Conservation (phyloP, 192 early-diverging fungal genomes). For the Piromyces finnis region DNA sequence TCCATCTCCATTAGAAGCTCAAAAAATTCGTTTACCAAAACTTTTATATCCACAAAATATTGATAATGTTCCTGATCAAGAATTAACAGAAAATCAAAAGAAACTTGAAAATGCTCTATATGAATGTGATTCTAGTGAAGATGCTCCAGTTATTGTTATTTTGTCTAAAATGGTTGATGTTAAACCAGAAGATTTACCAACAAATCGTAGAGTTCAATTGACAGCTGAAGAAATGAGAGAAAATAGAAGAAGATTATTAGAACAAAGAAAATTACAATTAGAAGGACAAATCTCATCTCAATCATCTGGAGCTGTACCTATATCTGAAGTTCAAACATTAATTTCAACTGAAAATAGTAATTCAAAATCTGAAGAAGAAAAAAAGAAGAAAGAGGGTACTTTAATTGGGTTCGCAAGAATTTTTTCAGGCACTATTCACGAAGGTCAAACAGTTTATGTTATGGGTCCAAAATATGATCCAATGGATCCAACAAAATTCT, state of each 20-base stretch:
- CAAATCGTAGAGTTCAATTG: constrained; percentile 40
- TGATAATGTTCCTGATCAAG: constrained; percentile 8
- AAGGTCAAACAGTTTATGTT: constrained; percentile 72
- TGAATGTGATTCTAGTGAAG: constrained; percentile 38
- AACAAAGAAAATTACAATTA: constrained; percentile 11
- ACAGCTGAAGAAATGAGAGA: constrained; percentile 83
- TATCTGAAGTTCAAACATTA: constrained; percentile 2
- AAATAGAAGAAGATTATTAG: constrained; percentile 26
- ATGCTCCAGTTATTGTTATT: constrained; percentile 61
- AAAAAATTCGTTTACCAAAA: constrained; percentile 54
- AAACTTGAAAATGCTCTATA: constrained; percentile 55
- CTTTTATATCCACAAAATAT: constrained; percentile 43
- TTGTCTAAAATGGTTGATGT: constrained; percentile 91
- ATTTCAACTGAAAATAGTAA: neutral
- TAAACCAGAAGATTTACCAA: constrained; percentile 52
- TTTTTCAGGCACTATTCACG: constrained; percentile 74
- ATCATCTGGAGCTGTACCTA: neutral
- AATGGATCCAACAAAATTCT: constrained; percentile 11
- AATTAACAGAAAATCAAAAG: constrained; percentile 11
- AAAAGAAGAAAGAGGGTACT: constrained; percentile 30
- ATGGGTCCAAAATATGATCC: constrained; percentile 90
- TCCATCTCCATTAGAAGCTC: constrained; percentile 69
- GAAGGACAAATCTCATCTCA: neutral
- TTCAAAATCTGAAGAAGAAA: constrained; percentile 7
- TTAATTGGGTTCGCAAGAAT: constrained; percentile 86